Conservation (phyloP, 2,329 filamentous ascomycete species). For the Aureobasidium sp. region DNA sequence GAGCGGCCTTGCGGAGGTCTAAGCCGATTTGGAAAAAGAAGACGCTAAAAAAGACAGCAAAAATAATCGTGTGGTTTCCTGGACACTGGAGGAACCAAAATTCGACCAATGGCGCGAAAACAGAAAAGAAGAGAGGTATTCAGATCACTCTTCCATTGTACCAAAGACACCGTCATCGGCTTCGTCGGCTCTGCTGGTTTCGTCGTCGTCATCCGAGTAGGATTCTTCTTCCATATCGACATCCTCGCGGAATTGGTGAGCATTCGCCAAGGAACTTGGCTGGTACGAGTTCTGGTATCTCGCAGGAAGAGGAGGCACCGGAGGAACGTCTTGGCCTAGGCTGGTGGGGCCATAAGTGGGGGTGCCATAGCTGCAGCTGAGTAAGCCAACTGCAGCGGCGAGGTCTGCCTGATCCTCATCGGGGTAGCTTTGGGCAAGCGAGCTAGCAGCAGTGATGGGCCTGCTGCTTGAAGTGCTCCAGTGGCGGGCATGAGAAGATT, state of each 20-base stretch:
- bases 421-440: slow-evolving; percentile 56
- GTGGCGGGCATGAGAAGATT: slow-evolving; percentile 51
- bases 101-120: background rate
- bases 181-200: slow-evolving; percentile 57
- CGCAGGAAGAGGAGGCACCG: slow-evolving; percentile 77
- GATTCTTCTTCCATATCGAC: slow-evolving; percentile 39
- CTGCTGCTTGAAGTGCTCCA: slow-evolving; percentile 59
- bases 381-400: slow-evolving; percentile 79
- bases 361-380: slow-evolving; percentile 86
- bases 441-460: slow-evolving; percentile 60
- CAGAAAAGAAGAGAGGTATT: background rate
- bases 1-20: slow-evolving; percentile 23
- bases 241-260: slow-evolving; percentile 23
- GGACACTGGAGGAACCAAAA: background rate
- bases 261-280: slow-evolving; percentile 17
- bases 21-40: background rate
- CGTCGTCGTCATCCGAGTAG: slow-evolving; percentile 38
- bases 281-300: slow-evolving; percentile 53
- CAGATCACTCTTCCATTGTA: slow-evolving; percentile 74
- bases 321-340: slow-evolving; percentile 66
- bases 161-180: slow-evolving; percentile 96
- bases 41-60: slow-evolving; percentile 1
- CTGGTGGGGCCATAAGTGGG: slow-evolving; percentile 56
- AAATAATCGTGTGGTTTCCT: background rate
- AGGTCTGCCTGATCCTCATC: slow-evolving; percentile 81